Percentiles rank a stretch among this genome's conserved stretches.
Conservation (phyloP, 1,284 basidiomycete genomes). For the Sporisorium graminicola region DNA sequence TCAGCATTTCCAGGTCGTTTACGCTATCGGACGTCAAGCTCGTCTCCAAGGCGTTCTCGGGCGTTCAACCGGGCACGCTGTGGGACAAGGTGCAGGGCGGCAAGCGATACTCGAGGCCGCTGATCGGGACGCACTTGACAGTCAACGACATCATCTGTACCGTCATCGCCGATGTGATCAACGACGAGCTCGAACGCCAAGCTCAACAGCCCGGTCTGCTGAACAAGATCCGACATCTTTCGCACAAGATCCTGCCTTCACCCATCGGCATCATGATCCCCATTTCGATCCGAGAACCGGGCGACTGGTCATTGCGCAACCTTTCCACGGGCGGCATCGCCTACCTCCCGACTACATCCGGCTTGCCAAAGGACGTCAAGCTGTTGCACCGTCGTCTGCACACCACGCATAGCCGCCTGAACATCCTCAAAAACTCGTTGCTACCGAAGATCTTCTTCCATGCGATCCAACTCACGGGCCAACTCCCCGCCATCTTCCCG, state of each 20-base stretch:
- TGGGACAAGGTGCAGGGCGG: constrained; percentile 47
- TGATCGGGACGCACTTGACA: constrained; percentile 60
- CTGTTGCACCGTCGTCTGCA: constrained; percentile 60
- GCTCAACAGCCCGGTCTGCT: constrained; percentile 27
- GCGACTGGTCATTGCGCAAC: constrained; percentile 64
- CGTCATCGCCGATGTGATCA: constrained; percentile 62
- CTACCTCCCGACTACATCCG: constrained; percentile 55
- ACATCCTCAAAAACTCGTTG: constrained; percentile 58
- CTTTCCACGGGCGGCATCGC: constrained; percentile 63
- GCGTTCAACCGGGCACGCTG: constrained; percentile 53
- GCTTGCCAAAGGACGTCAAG: constrained; percentile 24
- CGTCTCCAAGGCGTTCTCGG: constrained; percentile 66
- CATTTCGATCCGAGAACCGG: constrained; percentile 63
- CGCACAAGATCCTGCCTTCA: constrained; percentile 49
- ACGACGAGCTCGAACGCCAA: constrained; percentile 49
- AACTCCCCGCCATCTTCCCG: constrained; percentile 48
- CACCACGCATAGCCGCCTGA: constrained; percentile 49
- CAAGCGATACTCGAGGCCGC: constrained; percentile 28
- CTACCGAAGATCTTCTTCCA: constrained; percentile 59
- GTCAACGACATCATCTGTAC: constrained; percentile 67
- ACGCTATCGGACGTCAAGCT: constrained; percentile 62
- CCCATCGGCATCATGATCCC: constrained; percentile 63
- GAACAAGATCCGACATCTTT: constrained; percentile 25
- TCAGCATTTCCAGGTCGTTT: constrained; percentile 38
- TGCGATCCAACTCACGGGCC: constrained; percentile 50